Evolutionary conservation across 768 basidiomycete species (phyloP), one percentile per base, ranked within the genome.

Genomic region (Trametes maxima): DNA sequence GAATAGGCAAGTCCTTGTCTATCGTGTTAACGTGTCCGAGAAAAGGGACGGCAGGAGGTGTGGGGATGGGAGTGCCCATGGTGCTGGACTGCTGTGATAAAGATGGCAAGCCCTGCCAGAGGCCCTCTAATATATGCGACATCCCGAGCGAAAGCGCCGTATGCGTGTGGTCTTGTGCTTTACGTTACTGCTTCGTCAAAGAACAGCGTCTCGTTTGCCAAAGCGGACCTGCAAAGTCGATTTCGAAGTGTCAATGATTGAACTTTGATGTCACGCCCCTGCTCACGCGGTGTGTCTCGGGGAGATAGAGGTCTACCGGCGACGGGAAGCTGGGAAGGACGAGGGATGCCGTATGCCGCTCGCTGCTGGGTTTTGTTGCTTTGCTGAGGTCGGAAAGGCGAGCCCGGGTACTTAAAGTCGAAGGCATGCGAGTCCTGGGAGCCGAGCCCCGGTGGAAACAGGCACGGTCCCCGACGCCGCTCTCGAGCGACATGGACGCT

Each of bases 41-140:
- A 65, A 80, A 75, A 7, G 78, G 78, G 21, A 79, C 63, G 1
- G 74, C 66, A 4, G 77, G 77, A 0, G 79, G 78, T 46, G 77
- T 73, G 6, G 79, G 79, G 42, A 80, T 80, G 0, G 72, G 73
- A 3, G 68, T 67, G 25, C 71, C 69, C 76, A 76, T 76, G 12
- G 58, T 65, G 49, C 7, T 45, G 43, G 43, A 46, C 3, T 45
- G 43, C 10, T 25, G 19, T 5, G 54, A 36, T 21, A 2, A 12
- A 17, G 3, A 33, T 12, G 28, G 28, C 28, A 33, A 35, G n/a
- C 43, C 16, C 28, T 19, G 19, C 43, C 43, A 55, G 21, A 45
- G 3, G 7, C 43, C 33, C 3, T 43, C 43, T 45, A 35, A 35
- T 54, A 54, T 55, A 55, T 37, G 43, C 25, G 54, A 45, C 43